Percentiles rank a stretch among this genome's conserved stretches.
These are phyloP conservation scores for Sporodiniella umbellata DNA, from an alignment of 371 early-diverging fungal genomes.

Conservation along the genomic window DNA sequence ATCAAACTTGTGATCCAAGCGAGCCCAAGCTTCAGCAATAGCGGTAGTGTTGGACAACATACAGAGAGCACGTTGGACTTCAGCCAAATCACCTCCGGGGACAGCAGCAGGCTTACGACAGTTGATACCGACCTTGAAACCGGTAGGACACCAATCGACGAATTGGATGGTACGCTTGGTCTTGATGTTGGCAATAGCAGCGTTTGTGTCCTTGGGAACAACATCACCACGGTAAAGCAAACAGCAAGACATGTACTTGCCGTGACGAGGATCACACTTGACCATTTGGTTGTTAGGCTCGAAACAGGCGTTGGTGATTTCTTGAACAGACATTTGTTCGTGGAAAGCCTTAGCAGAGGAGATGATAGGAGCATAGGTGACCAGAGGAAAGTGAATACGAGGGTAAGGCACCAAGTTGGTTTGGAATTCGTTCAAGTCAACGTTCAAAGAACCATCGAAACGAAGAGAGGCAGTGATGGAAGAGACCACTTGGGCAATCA, in stretches of 20 bases:
- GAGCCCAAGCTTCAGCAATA: slow-evolving; percentile 93
- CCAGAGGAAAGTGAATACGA: slow-evolving; percentile 93
- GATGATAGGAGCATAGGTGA: slow-evolving; percentile 92
- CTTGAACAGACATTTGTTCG: slow-evolving; percentile 85
- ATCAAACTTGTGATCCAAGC: slow-evolving; percentile 92
- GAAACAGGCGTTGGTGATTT: slow-evolving; percentile 92
- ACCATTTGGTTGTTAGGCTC: slow-evolving; percentile 96
- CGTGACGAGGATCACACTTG: slow-evolving; percentile 90
- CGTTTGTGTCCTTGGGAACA: slow-evolving; percentile 81
- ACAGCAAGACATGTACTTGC: slow-evolving; percentile 96
- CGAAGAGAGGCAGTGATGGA: slow-evolving; percentile 99
- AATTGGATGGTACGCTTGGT: slow-evolving; percentile 91
- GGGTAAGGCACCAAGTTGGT: slow-evolving; percentile 97
- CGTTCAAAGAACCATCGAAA: slow-evolving; percentile 95
- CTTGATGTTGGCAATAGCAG: slow-evolving; percentile 85
- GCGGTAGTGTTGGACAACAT: slow-evolving; percentile 94
- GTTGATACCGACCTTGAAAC: slow-evolving; percentile 97
- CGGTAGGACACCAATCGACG: slow-evolving; percentile 97
- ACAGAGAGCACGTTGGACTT: slow-evolving; percentile 91
- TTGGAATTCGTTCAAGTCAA: slow-evolving; percentile 95
- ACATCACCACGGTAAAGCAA: slow-evolving; percentile 94
- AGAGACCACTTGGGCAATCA: slow-evolving; percentile 99
- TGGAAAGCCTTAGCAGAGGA: slow-evolving; percentile 88
- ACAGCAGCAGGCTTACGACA: slow-evolving; percentile 83
- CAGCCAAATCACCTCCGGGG: slow-evolving; percentile 86